These are phyloP conservation scores for Mrakia frigida DNA, from an alignment of 768 basidiomycete genomes.

Conservation along the genomic window DNA sequence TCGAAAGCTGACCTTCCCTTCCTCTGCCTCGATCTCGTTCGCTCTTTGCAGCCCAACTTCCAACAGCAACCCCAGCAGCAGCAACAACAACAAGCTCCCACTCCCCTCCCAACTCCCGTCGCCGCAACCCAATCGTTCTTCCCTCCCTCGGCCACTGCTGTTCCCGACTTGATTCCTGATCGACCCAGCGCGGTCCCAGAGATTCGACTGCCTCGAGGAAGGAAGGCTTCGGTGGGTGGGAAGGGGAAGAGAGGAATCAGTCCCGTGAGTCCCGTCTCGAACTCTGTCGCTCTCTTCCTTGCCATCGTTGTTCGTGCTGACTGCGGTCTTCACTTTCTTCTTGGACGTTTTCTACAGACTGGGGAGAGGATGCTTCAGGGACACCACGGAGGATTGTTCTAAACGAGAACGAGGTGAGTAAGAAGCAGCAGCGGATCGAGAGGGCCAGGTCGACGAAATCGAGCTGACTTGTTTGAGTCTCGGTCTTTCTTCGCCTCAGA, in stretches of 20 bases:
- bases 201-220: background rate
- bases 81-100: background rate
- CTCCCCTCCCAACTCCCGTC: conserved; percentile 1
- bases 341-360: background rate
- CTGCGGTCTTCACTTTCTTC: background rate
- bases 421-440: background rate
- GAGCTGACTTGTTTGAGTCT: background rate
- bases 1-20: background rate
- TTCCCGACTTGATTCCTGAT: conserved; percentile 1
- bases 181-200: background rate
- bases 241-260: conserved; percentile 12
- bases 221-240: background rate
- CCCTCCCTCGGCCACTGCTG: background rate
- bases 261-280: conserved; percentile 5
- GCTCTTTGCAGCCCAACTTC: background rate
- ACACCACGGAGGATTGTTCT: conserved; percentile 17
- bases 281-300: background rate
- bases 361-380: conserved; percentile 18
- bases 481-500: background rate
- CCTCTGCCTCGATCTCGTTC: background rate
- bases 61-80: background rate
- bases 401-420: background rate
- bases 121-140: background rate
- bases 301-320: background rate
- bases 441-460: background rate